phyloP scores from a whole-genome alignment of 139 green algal genomes.

The Tetratostichococcus sp. region DNA sequence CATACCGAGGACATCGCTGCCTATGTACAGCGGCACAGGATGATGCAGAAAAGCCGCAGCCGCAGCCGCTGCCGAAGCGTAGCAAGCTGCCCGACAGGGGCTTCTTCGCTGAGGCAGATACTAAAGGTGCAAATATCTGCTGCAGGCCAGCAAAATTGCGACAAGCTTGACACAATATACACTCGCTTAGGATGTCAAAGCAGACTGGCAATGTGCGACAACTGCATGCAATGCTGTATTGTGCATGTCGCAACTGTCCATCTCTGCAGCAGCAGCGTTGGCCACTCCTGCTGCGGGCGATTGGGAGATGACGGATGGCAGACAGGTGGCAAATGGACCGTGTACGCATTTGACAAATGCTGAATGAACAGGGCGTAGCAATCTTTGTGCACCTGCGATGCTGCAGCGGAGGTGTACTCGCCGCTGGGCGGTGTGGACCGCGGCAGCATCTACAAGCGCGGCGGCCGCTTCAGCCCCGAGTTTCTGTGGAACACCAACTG shows the following conservation, averaged over 20 bases:
- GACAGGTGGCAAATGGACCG: too few relatives aligned
- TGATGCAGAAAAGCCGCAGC: background rate
- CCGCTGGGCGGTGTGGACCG: conserved; percentile 22
- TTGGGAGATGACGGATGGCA: too few relatives aligned
- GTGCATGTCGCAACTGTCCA: too few relatives aligned
- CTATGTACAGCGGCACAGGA: background rate
- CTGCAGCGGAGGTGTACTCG: conserved; percentile 30
- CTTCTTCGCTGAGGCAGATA: conserved; percentile 46
- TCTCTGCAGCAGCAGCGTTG: too few relatives aligned
- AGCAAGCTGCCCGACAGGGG: conserved; percentile 25
- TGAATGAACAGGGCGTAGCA: too few relatives aligned
- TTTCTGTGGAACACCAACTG: conserved; percentile 90
- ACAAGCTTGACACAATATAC: too few relatives aligned
- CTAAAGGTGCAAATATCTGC: conserved; percentile 23
- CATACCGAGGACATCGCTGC: background rate
- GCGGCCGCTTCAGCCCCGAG: conserved; percentile 64
- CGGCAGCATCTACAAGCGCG: conserved; percentile 56
- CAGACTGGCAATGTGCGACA: too few relatives aligned
- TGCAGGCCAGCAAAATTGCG: background rate
- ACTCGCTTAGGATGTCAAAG: too few relatives aligned
- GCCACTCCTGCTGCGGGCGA: too few relatives aligned
- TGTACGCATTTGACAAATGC: too few relatives aligned
- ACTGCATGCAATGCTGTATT: too few relatives aligned
- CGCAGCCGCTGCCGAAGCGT: background rate
- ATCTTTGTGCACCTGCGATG: too few relatives aligned